Percentiles rank a stretch among this genome's conserved stretches.
phyloP scores from a whole-genome alignment of 192 early-diverging fungal genomes.

The Ambispora gerdemannii region DNA sequence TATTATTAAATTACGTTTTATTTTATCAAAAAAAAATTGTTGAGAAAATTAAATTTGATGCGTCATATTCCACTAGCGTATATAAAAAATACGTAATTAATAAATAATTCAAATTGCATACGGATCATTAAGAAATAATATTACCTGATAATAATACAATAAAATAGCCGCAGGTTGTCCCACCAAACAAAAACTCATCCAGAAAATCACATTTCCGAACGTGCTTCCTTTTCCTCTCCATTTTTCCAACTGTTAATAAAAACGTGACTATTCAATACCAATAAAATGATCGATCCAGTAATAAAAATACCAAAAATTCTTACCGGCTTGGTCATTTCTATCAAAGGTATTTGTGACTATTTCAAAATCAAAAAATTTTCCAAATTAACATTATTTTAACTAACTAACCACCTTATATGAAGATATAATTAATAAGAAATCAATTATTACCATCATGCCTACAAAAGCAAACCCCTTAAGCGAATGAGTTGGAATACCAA shows the following conservation, averaged over 20 bases:
- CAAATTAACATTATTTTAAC: too few relatives aligned
- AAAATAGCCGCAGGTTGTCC: slow-evolving; percentile 73
- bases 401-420: not conserved
- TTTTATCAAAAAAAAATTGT: too few relatives aligned
- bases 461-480: slow-evolving; percentile 79
- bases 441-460: slow-evolving; percentile 59
- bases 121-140: not conserved
- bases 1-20: too few relatives aligned
- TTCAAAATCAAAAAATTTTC: too few relatives aligned
- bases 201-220: slow-evolving; percentile 75
- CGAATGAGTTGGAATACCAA: slow-evolving; percentile 80
- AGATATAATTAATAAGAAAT: not conserved
- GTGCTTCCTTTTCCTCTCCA: slow-evolving; percentile 66
- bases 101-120: not conserved
- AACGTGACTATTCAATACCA: not conserved
- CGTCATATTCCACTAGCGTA: slow-evolving; percentile 1
- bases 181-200: slow-evolving; percentile 78
- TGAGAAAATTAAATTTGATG: too few relatives aligned
- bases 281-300: not conserved
- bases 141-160: slow-evolving; percentile 64
- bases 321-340: slow-evolving; percentile 59
- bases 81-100: not conserved
- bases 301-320: not conserved
- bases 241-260: slow-evolving; percentile 43
- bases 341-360: slow-evolving; percentile 65